A percentile compares a stretch with the other conserved stretches of the same genome.
Conservation (phyloP, 2,329 filamentous ascomycete species). For the Pyricularia pennisetigena region DNA sequence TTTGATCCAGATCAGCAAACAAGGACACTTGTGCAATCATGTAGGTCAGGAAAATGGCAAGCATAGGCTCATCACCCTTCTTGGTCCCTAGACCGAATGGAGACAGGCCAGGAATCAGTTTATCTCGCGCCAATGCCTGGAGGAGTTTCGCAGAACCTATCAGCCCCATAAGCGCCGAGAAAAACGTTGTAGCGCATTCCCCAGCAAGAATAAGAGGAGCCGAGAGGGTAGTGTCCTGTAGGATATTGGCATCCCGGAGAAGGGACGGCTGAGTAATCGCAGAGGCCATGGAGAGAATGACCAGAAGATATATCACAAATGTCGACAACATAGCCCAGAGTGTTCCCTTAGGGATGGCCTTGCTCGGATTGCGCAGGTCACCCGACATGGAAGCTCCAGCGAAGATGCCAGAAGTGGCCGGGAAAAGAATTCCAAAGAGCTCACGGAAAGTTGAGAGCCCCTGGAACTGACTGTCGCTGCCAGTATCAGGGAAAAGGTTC, state of each 20-base stretch:
- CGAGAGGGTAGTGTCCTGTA: slow-evolving; percentile 74
- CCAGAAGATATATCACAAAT: slow-evolving; percentile 64
- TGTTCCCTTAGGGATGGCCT: slow-evolving; percentile 76
- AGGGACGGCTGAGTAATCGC: slow-evolving; percentile 68
- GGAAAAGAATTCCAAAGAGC: slow-evolving; percentile 79
- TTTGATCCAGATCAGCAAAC: slow-evolving; percentile 76
- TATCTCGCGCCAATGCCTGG: slow-evolving; percentile 73
- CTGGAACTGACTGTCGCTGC: slow-evolving; percentile 44
- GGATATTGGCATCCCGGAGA: slow-evolving; percentile 65
- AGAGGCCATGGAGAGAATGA: slow-evolving; percentile 69
- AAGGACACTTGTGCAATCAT: slow-evolving; percentile 68
- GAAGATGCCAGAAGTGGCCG: slow-evolving; percentile 54
- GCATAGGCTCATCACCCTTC: slow-evolving; percentile 62
- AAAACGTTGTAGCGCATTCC: slow-evolving; percentile 74
- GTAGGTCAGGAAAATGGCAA: slow-evolving; percentile 69
- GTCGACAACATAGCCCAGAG: slow-evolving; percentile 68
- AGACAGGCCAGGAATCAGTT: slow-evolving; percentile 64
- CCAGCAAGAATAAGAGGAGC: slow-evolving; percentile 65
- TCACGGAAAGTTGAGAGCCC: slow-evolving; percentile 66
- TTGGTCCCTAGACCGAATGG: slow-evolving; percentile 66
- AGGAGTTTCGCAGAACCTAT: slow-evolving; percentile 78
- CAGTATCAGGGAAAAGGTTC: slow-evolving; percentile 62
- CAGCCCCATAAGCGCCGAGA: slow-evolving; percentile 80
- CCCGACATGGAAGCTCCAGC: slow-evolving; percentile 85
- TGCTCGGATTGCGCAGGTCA: slow-evolving; percentile 73